Evolutionary conservation across 164 flowering plant genomes (phyloP).

Genomic region (Saururus chinensis): DNA sequence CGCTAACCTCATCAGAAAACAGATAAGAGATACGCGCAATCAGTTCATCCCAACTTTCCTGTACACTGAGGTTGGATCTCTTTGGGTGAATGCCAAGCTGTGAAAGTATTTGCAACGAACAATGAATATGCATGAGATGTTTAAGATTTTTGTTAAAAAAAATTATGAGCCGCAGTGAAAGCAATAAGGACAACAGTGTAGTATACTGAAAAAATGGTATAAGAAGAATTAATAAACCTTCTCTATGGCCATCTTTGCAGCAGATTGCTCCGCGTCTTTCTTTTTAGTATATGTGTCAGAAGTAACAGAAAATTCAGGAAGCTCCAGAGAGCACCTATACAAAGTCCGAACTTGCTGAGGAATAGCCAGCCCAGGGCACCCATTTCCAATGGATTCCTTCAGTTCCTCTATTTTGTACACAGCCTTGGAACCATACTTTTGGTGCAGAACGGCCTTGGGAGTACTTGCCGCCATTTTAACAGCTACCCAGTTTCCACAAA

Average conservation of each 20-base stretch:
- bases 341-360: constrained; percentile 53
- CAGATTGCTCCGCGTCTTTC: constrained; percentile 96
- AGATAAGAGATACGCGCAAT: constrained; percentile 45
- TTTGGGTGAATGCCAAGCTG: constrained; percentile 62
- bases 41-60: constrained; percentile 57
- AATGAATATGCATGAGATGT: too few relatives aligned
- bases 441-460: constrained; percentile 70
- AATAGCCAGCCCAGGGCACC: constrained; percentile 70
- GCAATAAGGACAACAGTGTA: neutral
- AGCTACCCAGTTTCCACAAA: constrained; percentile 25
- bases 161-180: neutral
- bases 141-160: too few relatives aligned
- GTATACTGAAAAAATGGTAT: neutral
- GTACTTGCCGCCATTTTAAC: constrained; percentile 28
- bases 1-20: constrained; percentile 73
- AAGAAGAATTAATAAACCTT: constrained; percentile 35
- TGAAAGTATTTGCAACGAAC: constrained; percentile 9
- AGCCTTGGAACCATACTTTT: constrained; percentile 61
- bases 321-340: constrained; percentile 72
- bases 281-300: constrained; percentile 58
- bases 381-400: constrained; percentile 37
- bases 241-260: constrained; percentile 70
- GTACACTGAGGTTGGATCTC: constrained; percentile 17
- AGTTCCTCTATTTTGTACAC: constrained; percentile 62
- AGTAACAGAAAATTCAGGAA: constrained; percentile 60